Base-by-base conservation (phyloP, 2,329 filamentous ascomycete species). In the Colletotrichum sp. region DNA sequence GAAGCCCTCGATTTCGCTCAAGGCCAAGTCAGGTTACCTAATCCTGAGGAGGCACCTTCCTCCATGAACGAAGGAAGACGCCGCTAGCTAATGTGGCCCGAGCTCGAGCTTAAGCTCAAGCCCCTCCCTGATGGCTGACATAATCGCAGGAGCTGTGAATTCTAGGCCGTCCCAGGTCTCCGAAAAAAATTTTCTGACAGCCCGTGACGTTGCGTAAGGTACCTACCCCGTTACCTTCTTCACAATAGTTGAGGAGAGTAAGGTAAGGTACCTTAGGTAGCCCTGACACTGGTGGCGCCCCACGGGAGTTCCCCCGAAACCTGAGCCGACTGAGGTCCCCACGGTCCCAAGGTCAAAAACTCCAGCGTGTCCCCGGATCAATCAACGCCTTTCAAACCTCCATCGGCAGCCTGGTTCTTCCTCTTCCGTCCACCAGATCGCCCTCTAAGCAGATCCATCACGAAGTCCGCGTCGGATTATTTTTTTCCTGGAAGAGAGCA, bases 361-460 rank as follows among this genome's bases (percentile, higher is more conserved):
- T 74, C 70, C 72, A 74, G 72, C 64, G 69, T 57, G 64, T 69
- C 64, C 55, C 64, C 72, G 72, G 72, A 74, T 74, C 72, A 74
- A 74, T 67, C 72, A 75, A 79, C 64, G 74, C 64, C 71, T 75
- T 70, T 68, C 70, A 66, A 74, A 74, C 68, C 66, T 68, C 74
- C 67, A 67, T 70, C 72, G 69, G 76, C 72, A 64, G 43, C 47
- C 29, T 75, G 70, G 57, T 78, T 77, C 74, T 77, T 77, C 72
- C 74, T 75, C 71, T 75, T 69, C 76, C 75, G 75, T 76, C 65
- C 73, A 71, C 68, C 73, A 70, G 70, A 66, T 72, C 72, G 54
- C 55, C 54, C 34, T 64, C 72, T 75, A 57, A 69, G 66, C 66
- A 72, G 68, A 62, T 71, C 74, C 72, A 76, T 75, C 74, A 72